A percentile compares a stretch with the other conserved stretches of the same genome.
These are phyloP conservation scores for Chenopodium suecicum DNA, from an alignment of 148 eudicot species.

Conservation along the genomic window DNA sequence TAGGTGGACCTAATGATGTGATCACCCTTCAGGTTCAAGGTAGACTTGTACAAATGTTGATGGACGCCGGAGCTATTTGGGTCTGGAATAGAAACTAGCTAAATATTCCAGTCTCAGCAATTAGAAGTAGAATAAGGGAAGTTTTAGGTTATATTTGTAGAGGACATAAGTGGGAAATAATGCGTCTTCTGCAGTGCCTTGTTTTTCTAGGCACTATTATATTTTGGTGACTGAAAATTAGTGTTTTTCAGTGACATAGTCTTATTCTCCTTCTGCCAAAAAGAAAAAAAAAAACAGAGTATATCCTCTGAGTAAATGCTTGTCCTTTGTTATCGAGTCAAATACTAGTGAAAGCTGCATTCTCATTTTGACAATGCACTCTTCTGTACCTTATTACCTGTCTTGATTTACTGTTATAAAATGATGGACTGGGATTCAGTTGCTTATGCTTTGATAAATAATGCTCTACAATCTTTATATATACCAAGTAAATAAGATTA, in stretches of 20 bases:
- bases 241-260: not conserved
- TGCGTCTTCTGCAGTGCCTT: conserved; percentile 6
- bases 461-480: not conserved
- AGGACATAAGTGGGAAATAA: conserved; percentile 4
- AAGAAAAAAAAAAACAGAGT: no score
- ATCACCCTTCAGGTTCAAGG: conserved; percentile 35
- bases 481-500: not conserved
- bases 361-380: not conserved
- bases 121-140: not conserved
- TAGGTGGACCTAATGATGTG: conserved; percentile 28
- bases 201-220: conserved; percentile 7
- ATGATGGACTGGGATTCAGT: not conserved
- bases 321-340: not conserved
- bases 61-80: conserved; percentile 36
- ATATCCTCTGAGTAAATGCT: not conserved
- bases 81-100: conserved; percentile 31
- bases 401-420: not conserved
- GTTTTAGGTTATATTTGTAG: conserved; percentile 13
- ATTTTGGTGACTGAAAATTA: conserved; percentile 2
- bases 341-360: not conserved
- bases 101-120: not conserved
- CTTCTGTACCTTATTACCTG: not conserved
- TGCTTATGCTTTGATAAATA: not conserved
- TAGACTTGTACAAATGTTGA: conserved; percentile 34
- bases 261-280: not conserved